A percentile compares a stretch with the other conserved stretches of the same genome.
Evolutionary conservation across 306 rosid genomes (phyloP).

Genomic region (Quercus parvula): DNA sequence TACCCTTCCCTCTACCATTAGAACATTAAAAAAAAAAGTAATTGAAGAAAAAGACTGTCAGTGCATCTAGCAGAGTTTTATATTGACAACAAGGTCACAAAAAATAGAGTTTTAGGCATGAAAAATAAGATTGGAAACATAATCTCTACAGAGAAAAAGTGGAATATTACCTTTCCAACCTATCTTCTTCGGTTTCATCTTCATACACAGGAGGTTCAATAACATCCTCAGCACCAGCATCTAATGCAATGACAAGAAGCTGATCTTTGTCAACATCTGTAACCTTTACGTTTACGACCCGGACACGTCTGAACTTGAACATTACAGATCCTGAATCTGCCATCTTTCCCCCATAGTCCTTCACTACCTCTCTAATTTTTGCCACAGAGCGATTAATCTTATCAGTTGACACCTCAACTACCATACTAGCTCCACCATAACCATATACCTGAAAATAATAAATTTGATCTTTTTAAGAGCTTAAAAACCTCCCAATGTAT

Average conservation of each 20-base stretch:
- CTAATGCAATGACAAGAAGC: slow-evolving; percentile 69
- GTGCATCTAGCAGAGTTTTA: too few species aligned
- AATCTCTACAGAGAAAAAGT: neutral
- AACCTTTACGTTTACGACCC: slow-evolving; percentile 69
- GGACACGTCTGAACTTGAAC: slow-evolving; percentile 82
- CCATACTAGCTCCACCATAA: slow-evolving; percentile 90
- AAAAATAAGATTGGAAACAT: slow-evolving; percentile 1
- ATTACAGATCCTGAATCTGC: slow-evolving; percentile 87
- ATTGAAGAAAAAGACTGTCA: too few species aligned
- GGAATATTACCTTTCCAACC: slow-evolving; percentile 55
- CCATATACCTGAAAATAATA: slow-evolving; percentile 68
- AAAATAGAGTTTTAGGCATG: neutral
- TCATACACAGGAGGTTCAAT: slow-evolving; percentile 77
- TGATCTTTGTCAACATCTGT: slow-evolving; percentile 74
- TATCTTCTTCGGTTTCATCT: slow-evolving; percentile 82
- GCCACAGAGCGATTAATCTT: slow-evolving; percentile 81
- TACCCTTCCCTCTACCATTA: neutral
- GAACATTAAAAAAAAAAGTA: too few species aligned
- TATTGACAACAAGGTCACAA: neutral
- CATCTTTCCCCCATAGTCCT: slow-evolving; percentile 93
- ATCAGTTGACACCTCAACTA: slow-evolving; percentile 89
- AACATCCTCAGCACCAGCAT: slow-evolving; percentile 93
- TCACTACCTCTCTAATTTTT: slow-evolving; percentile 74
- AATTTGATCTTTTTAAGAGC: neutral
- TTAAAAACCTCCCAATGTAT: neutral